These are phyloP conservation scores for Hypoxylon cercidicola DNA, from an alignment of 495 filamentous ascomycete species.

Conservation along the genomic window DNA sequence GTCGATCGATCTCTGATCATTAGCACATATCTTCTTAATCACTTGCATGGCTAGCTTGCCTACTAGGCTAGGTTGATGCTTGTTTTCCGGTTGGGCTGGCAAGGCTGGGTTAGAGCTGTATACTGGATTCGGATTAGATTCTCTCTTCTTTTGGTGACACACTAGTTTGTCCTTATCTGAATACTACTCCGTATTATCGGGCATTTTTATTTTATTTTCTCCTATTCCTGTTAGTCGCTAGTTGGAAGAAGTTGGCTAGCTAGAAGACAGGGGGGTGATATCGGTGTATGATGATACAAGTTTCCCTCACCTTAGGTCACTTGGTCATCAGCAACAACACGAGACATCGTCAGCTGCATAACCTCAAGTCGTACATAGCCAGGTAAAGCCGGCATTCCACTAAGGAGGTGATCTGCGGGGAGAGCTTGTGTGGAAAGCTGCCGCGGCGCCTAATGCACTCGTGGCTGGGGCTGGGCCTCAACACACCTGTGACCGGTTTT, in stretches of 20 bases:
- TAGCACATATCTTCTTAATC: conserved; percentile 13
- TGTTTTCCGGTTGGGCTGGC: conserved; percentile 4
- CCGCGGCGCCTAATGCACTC: conserved; percentile 1
- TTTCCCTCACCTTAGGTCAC: too few species aligned
- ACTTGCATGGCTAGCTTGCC: conserved; percentile 9
- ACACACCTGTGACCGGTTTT: conserved; percentile 15
- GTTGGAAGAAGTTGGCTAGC: too few species aligned
- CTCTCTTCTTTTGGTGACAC: background rate
- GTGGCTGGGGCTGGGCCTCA: conserved; percentile 29
- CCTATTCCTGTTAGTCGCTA: too few species aligned
- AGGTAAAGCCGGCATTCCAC: conserved; percentile 12
- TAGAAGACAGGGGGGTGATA: too few species aligned
- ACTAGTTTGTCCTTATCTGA: background rate
- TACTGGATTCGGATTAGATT: conserved; percentile 25
- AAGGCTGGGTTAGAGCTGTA: conserved; percentile 4
- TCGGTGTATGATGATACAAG: too few species aligned
- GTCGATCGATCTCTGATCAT: conserved; percentile 21
- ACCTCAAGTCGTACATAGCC: background rate
- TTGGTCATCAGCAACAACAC: too few species aligned
- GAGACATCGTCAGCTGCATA: conserved; percentile 9
- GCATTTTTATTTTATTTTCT: too few species aligned
- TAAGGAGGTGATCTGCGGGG: conserved; percentile 33
- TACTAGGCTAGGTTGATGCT: conserved; percentile 5
- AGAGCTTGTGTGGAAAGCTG: conserved; percentile 9
- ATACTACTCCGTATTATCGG: too few species aligned